Evolutionary conservation across 768 basidiomycete genomes (phyloP).

Genomic region (Amanita exitialis): DNA sequence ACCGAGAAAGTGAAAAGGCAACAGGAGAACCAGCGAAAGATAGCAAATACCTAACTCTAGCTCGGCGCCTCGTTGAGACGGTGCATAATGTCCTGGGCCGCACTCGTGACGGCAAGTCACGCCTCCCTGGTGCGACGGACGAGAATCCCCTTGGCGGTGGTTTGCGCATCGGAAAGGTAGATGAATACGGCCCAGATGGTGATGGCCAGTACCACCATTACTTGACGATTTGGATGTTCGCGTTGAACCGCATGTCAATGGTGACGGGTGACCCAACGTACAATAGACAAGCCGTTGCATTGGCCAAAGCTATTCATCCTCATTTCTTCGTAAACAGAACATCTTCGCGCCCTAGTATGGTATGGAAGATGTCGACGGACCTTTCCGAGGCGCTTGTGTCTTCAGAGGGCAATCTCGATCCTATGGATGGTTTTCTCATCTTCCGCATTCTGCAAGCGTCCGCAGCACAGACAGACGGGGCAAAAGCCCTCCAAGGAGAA

Average conservation of each 20-base stretch:
- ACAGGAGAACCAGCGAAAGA: not conserved
- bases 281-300: not conserved
- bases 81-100: not conserved
- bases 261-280: not conserved
- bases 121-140: not conserved
- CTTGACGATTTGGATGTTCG: slow-evolving; percentile 1
- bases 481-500: not conserved
- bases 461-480: not conserved
- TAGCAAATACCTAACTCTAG: not conserved
- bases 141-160: not conserved
- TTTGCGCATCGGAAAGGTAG: not conserved
- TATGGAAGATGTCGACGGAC: slow-evolving; percentile 3
- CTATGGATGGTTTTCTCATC: not conserved
- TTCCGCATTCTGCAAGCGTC: not conserved
- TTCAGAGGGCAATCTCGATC: slow-evolving; percentile 2
- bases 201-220: slow-evolving; percentile 2
- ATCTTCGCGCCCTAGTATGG: not conserved
- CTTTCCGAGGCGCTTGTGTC: not conserved
- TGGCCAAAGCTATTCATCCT: slow-evolving; percentile 2
- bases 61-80: not conserved
- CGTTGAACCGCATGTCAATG: not conserved
- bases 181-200: not conserved
- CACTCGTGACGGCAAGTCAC: not conserved
- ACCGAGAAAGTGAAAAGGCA: not conserved
- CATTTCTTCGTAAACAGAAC: not conserved